Conservation (phyloP, 257 asterid species). For the Echium plantagineum region DNA sequence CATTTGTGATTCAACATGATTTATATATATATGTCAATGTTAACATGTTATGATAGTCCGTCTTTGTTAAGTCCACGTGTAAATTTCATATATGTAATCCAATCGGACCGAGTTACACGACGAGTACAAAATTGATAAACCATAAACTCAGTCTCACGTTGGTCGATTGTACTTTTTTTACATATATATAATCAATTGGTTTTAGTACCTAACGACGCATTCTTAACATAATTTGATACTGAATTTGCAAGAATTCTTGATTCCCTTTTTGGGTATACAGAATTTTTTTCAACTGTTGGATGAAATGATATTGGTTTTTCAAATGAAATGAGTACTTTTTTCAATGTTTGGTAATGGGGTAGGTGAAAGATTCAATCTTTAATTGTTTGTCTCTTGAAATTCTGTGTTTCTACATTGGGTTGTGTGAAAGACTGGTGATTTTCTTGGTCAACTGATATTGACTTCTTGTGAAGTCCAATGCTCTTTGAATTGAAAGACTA, state of each 20-base stretch:
- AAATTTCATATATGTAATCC: too few species aligned
- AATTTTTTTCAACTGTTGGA: background rate
- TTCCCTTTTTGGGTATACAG: slow-evolving; percentile 7
- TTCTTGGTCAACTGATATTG: slow-evolving; percentile 11
- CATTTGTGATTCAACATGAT: too few species aligned
- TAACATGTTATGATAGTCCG: too few species aligned
- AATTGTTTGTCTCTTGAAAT: slow-evolving; percentile 18
- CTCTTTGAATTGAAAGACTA: slow-evolving; percentile 1
- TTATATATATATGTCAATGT: too few species aligned
- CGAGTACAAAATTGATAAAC: too few species aligned
- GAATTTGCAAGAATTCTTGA: slow-evolving; percentile 11
- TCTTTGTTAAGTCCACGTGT: too few species aligned
- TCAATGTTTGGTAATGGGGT: slow-evolving; percentile 15
- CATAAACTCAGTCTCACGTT: too few species aligned
- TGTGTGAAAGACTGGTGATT: slow-evolving; percentile 6
- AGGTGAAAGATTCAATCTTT: slow-evolving; percentile 13
- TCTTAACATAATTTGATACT: slow-evolving; percentile 11
- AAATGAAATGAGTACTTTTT: background rate
- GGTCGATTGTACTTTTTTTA: too few species aligned
- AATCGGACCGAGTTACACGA: too few species aligned
- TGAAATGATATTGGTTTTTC: slow-evolving; percentile 1
- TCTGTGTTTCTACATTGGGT: slow-evolving; percentile 10
- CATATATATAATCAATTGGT: too few species aligned
- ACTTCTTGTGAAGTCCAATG: slow-evolving; percentile 4
- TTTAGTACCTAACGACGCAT: too few species aligned